Evolutionary conservation across 768 basidiomycete genomes (phyloP), one percentile per base, ranked within the genome.

Genomic region (Termitomyces eurrhizus): DNA sequence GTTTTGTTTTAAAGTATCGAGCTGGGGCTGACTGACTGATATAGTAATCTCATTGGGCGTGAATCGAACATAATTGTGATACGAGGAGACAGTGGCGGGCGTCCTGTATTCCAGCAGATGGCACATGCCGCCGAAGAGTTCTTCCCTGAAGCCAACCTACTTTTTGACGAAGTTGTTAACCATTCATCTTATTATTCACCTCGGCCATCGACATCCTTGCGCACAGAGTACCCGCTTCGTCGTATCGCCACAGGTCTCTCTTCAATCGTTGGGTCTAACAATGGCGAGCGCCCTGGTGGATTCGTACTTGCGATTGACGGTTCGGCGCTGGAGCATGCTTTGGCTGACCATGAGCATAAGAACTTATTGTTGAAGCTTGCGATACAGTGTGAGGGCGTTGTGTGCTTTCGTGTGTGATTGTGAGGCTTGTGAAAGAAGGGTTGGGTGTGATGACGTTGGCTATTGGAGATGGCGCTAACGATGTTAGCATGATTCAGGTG

Each of bases 391-490:
- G 92, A 95, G 69, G 95, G 90, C 46, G 97, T 99, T 58, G 89
- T 99, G 65, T 98, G 97, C 71, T 99, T 97, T 75, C 92, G 97
- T 60, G 94, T 95, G 5, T 95, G 62, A 83, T 99, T 59, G 96
- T 98, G 52, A 85, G 78, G 57, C 84, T 99, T 37, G 93, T 99
- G 72, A 98, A 95, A 77, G 92, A 98, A 55, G 90, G 93, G 24
- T 76, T 98, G 37, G 87, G 87, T 12, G 89, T 87, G 3, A 95
- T 98, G 89, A 97, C 95, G 8, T 81, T 99, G 45, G 97, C 97
- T 2, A 98, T 99, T 68, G 97, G 97, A 2, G 97, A 99, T 69
- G 97, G 97, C 57, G 97, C 97, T 49, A 98, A 99, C 72, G 95
- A 99, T 72, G 96, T 98, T 67, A 96, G 93, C 76, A 98, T 98